These are phyloP conservation scores for Volvox carteri DNA, from an alignment of 163 green algal species.

Conservation along the genomic window DNA sequence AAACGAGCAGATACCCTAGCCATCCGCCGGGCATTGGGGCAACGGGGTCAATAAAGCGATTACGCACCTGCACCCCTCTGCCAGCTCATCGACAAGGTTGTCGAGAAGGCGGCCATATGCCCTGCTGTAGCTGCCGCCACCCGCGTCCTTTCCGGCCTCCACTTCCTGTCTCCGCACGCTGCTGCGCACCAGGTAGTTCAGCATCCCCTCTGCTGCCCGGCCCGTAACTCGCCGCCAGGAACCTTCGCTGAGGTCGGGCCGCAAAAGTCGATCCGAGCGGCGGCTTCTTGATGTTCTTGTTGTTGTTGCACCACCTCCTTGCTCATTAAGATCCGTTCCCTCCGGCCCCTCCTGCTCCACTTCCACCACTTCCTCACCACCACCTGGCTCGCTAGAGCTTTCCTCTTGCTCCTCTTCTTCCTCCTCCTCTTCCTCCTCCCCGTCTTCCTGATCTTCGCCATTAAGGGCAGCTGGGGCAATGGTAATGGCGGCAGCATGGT, in stretches of 20 bases:
- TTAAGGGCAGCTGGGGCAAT: no score
- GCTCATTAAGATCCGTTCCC: no score
- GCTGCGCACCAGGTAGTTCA: slow-evolving; percentile 21
- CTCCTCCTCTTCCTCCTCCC: slow-evolving; percentile 15
- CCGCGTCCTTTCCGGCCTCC: neutral
- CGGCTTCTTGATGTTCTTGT: neutral
- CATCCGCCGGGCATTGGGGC: neutral
- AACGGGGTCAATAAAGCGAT: no score
- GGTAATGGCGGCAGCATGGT: slow-evolving; percentile 26
- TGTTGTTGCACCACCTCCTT: no score
- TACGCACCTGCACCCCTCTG: slow-evolving; percentile 32
- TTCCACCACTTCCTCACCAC: no score
- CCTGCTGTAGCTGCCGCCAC: neutral
- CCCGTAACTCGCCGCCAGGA: neutral
- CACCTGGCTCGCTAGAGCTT: no score
- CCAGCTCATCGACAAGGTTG: slow-evolving; percentile 15
- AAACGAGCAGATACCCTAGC: no score
- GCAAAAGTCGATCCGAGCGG: no score
- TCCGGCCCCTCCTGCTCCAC: no score
- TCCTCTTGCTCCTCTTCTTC: neutral
- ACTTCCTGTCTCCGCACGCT: neutral
- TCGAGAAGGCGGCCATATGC: neutral
- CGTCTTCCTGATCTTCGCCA: neutral
- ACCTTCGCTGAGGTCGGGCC: neutral
- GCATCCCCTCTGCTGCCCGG: neutral